Base-by-base conservation (phyloP, 768 basidiomycete species). In the Phlegmacium glaucopus region DNA sequence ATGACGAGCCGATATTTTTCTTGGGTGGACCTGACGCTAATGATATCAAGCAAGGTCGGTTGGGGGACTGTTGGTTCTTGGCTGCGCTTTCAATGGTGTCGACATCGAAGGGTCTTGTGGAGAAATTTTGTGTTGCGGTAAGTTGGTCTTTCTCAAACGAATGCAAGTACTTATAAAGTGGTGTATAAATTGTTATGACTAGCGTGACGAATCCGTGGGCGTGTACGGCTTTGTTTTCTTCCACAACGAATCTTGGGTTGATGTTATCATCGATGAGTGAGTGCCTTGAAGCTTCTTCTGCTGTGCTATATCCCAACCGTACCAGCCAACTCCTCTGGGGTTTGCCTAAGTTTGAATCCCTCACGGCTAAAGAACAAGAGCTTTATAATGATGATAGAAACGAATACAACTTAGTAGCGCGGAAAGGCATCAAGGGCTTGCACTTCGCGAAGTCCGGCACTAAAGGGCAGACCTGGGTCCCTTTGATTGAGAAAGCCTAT, bases 11-110 rank as follows among this genome's bases (percentile, higher is more conserved):
- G 0, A 56, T 66, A 15, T 79, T 79, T 56, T 77, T 74, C 58
- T 45, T 50, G 13, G 56, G 51, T 18, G 37, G 35, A 2, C 49
- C 59, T 1, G 47, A 43, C 16, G 66, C 72, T 1, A 71, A 63
- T 37, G 77, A 80, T 55, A 72, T 80, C 32, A 63, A 71, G 1
- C 79, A 80, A 63, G 79, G 79, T 10, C 48, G 44, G 2, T 49
- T 78, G 13, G 76, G 74, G 0, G 70, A 80, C 46, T 81, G 79
- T 49, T 80, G 78, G 77, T 78, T 81, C 53, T 53, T 80, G 8
- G 74, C 72, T 9, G 79, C 76, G 0, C 58, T 80, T 25, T 68
- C 77, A 4, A 72, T 72, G 1, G 68, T 78, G 51, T 60, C 76
- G 4, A 70, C 72, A 2, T 52, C 61, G 0, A 53, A 66, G 1